Evolutionary conservation across 352 stramenopile species (phyloP).

Genomic region (Pythium insidiosum): DNA sequence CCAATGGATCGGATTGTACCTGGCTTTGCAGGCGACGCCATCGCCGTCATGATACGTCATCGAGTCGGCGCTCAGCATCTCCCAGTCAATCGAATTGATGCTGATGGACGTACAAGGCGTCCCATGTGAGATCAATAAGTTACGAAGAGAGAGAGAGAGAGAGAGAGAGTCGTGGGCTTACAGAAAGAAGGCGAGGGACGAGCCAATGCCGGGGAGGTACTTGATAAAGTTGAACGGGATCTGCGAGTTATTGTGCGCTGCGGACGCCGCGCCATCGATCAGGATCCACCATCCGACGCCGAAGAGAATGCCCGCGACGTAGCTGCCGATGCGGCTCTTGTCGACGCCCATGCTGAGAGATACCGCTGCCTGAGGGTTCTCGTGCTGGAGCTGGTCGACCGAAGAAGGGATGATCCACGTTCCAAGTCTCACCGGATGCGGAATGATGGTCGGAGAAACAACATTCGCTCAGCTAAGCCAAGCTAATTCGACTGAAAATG

Average conservation of each 20-base stretch:
- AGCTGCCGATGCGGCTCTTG: slow-evolving; percentile 25
- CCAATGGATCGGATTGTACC: slow-evolving; percentile 12
- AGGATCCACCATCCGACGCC: slow-evolving; percentile 55
- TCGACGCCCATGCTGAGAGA: slow-evolving; percentile 12
- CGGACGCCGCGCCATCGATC: slow-evolving; percentile 37
- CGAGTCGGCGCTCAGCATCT: slow-evolving; percentile 41
- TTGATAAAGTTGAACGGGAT: slow-evolving; percentile 57
- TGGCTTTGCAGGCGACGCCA: slow-evolving; percentile 31
- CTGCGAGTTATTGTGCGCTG: slow-evolving; percentile 29
- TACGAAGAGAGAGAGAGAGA: too few relatives aligned
- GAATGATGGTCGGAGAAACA: too few relatives aligned
- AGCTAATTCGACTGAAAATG: too few relatives aligned
- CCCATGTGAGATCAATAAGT: too few relatives aligned
- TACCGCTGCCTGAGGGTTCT: not conserved
- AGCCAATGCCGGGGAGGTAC: slow-evolving; percentile 44
- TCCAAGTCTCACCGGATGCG: too few relatives aligned
- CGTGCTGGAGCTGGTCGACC: not conserved
- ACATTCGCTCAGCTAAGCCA: too few relatives aligned
- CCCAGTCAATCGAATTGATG: slow-evolving; percentile 57
- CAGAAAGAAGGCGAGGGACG: slow-evolving; percentile 52
- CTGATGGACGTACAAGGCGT: slow-evolving; percentile 10
- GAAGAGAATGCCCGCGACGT: slow-evolving; percentile 37
- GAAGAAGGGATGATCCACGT: not conserved
- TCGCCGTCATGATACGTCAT: slow-evolving; percentile 24
- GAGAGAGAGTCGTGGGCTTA: slow-evolving; percentile 12